A percentile compares a stretch with the other conserved stretches of the same genome.
phyloP scores from a whole-genome alignment of 176 grass and related monocot genomes.

The Poa pratensis region DNA sequence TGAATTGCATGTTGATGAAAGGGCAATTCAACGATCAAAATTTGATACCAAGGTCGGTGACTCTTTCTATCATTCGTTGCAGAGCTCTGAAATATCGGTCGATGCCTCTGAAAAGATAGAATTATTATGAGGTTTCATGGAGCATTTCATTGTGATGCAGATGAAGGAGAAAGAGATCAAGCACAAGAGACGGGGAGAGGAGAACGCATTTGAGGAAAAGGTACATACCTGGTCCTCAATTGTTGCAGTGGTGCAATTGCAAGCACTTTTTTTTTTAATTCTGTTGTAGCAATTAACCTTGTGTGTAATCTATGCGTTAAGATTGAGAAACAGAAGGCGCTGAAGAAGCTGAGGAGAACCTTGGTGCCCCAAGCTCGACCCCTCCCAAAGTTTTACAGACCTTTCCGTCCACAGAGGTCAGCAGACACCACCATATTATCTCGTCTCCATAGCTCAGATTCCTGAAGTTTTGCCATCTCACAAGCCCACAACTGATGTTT shows the following conservation, averaged over 20 bases:
- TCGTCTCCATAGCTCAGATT: constrained; percentile 2
- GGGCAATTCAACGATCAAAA: constrained; percentile 77
- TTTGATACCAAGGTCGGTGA: constrained; percentile 78
- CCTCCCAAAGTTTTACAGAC: constrained; percentile 83
- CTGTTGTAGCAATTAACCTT: background rate
- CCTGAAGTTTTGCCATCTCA: constrained; percentile 19
- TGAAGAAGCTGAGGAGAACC: constrained; percentile 86
- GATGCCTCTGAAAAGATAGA: background rate
- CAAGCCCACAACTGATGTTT: background rate
- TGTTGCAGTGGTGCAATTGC: background rate
- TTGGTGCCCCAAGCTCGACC: constrained; percentile 88
- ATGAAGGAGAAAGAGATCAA: constrained; percentile 84
- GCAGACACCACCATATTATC: background rate
- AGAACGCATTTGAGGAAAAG: constrained; percentile 75
- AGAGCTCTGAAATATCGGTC: background rate
- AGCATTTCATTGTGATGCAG: constrained; percentile 42
- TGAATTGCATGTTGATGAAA: constrained; percentile 74
- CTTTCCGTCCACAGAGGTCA: constrained; percentile 84
- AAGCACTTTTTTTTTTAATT: background rate
- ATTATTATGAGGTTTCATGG: background rate
- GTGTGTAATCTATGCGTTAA: constrained; percentile 39
- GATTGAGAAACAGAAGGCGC: constrained; percentile 95
- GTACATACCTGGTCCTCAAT: constrained; percentile 35
- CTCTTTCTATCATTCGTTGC: background rate
- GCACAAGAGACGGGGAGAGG: constrained; percentile 87